Percentiles rank a stretch among this genome's conserved stretches.
phyloP scores from a whole-genome alignment of 257 asterid species.

The Prunella vulgaris region DNA sequence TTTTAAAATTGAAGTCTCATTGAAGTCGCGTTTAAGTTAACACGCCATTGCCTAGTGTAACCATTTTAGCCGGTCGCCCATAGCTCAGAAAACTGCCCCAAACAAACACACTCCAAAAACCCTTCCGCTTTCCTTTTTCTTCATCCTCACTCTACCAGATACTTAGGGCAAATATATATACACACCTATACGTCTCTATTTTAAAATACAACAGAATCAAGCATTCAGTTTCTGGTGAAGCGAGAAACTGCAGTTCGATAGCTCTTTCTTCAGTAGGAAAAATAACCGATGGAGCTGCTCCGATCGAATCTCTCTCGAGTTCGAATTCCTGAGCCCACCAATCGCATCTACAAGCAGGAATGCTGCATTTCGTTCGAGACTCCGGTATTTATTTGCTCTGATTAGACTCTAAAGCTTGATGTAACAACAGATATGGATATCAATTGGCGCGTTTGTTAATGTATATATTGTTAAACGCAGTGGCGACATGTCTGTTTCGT shows the following conservation, averaged over 20 bases:
- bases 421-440: background rate
- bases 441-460: background rate
- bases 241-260: background rate
- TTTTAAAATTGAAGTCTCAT: background rate
- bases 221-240: background rate
- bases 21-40: background rate
- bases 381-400: conserved; percentile 53
- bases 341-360: conserved; percentile 91
- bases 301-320: conserved; percentile 84
- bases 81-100: background rate
- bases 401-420: background rate
- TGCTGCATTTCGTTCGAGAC: conserved; percentile 94
- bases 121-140: conserved; percentile 14
- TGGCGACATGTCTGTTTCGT: background rate
- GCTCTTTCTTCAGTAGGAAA: background rate
- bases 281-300: conserved; percentile 65
- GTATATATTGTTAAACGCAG: background rate
- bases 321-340: conserved; percentile 94
- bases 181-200: conserved; percentile 10
- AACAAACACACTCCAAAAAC: conserved; percentile 23
- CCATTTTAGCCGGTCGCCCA: background rate
- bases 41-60: background rate
- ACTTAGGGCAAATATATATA: conserved; percentile 30
- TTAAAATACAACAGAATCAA: background rate
- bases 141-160: conserved; percentile 8